A percentile compares a stretch with the other conserved stretches of the same genome.
Evolutionary conservation across 2,329 filamentous ascomycete species (phyloP).

Genomic region (Venturia oleaginea): DNA sequence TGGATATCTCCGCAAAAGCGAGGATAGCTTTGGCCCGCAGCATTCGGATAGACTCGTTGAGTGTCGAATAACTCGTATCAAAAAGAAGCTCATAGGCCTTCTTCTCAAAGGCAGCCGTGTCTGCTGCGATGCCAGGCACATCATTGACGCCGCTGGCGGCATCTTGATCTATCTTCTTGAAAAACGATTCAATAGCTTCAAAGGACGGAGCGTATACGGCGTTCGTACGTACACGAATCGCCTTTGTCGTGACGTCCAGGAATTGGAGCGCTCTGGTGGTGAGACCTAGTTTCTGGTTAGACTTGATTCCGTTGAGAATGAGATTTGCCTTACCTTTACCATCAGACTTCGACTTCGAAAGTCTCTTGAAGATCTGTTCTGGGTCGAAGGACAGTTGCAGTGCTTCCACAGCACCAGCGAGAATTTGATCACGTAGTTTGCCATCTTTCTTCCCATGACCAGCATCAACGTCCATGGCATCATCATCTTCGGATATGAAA

Average conservation of each 20-base stretch:
- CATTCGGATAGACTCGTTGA: constrained; percentile 23
- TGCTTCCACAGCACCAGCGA: constrained; percentile 19
- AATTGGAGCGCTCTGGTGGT: constrained; percentile 14
- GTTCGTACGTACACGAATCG: constrained; percentile 20
- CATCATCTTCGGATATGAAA: constrained; percentile 17
- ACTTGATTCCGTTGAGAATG: not conserved
- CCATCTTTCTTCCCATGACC: constrained; percentile 22
- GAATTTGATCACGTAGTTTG: constrained; percentile 11
- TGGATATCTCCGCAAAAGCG: constrained; percentile 13
- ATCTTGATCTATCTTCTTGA: constrained; percentile 15
- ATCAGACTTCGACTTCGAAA: not conserved
- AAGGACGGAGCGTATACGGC: constrained; percentile 21
- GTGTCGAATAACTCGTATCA: constrained; percentile 20
- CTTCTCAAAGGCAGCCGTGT: constrained; percentile 4
- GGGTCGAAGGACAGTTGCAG: constrained; percentile 20
- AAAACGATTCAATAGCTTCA: constrained; percentile 20
- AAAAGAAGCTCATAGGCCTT: constrained; percentile 16
- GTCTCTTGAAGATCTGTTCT: not conserved
- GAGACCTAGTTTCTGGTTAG: not conserved
- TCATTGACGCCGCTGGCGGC: not conserved
- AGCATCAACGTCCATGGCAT: constrained; percentile 27
- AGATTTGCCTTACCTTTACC: not conserved
- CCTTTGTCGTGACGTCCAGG: constrained; percentile 18
- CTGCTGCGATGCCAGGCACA: not conserved
- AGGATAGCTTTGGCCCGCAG: constrained; percentile 23